A percentile compares a stretch with the other conserved stretches of the same genome.
Conservation (phyloP, 129 eudicot species). For the Centrapalus pauciflorus region DNA sequence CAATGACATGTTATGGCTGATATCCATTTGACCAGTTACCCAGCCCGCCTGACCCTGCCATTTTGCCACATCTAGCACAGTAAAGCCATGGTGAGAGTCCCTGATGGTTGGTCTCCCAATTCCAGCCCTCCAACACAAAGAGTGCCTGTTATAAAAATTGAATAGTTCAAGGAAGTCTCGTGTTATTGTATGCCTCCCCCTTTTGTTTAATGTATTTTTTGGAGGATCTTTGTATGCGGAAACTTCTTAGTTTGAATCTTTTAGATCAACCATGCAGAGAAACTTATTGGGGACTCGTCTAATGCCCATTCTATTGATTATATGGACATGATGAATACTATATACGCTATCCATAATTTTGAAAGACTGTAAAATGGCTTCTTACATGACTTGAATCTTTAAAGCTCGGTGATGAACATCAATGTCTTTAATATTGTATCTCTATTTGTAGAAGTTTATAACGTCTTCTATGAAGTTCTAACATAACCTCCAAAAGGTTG, state of each 20-base stretch:
- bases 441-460: too few species aligned
- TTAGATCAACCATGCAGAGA: not conserved
- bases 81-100: not conserved
- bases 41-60: too few species aligned
- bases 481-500: constrained; percentile 44
- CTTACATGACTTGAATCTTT: not conserved
- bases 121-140: not conserved
- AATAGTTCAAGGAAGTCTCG: not conserved
- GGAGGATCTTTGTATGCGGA: not conserved
- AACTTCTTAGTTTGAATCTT: not conserved
- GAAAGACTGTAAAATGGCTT: not conserved
- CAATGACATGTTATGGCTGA: too few species aligned
- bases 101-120: not conserved
- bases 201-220: too few species aligned
- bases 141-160: not conserved
- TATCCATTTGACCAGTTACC: too few species aligned
- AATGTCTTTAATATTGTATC: too few species aligned
- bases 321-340: not conserved
- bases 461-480: not conserved
- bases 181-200: not conserved
- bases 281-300: not conserved
- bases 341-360: not conserved
- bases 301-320: not conserved
- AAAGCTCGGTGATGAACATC: not conserved
- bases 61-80: too few species aligned